These are phyloP conservation scores for Pneumocystis oryctolagi DNA, from an alignment of 1,139 yeast genomes.

Conservation along the genomic window DNA sequence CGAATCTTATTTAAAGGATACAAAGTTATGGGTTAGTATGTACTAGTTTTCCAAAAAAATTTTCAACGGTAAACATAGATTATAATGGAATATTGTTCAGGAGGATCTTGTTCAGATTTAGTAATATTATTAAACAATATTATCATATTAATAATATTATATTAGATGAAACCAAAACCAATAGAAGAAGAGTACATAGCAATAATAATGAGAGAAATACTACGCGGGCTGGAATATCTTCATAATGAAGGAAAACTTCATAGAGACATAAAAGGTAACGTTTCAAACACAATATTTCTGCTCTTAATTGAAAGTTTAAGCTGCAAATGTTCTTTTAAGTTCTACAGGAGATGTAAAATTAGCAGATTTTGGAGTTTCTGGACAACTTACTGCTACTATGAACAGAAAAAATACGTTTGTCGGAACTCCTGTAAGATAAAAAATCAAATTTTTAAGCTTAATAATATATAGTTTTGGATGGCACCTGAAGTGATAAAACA, in stretches of 20 bases:
- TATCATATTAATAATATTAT: constrained; percentile 8
- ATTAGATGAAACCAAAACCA: constrained; percentile 32
- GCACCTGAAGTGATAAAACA: constrained; percentile 67
- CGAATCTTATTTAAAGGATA: constrained; percentile 47
- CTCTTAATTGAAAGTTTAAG: constrained; percentile 17
- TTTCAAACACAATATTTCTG: background rate
- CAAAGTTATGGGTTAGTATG: constrained; percentile 39
- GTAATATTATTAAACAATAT: constrained; percentile 13
- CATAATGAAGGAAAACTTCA: constrained; percentile 67
- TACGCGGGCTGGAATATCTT: constrained; percentile 52
- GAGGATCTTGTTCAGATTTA: constrained; percentile 76
- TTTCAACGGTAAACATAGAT: constrained; percentile 27
- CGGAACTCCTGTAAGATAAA: constrained; percentile 45
- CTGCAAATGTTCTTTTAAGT: constrained; percentile 64
- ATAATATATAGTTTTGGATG: constrained; percentile 49
- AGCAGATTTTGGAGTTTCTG: constrained; percentile 82
- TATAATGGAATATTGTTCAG: constrained; percentile 86
- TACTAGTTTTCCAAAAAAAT: background rate
- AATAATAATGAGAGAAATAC: constrained; percentile 43
- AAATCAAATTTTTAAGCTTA: background rate
- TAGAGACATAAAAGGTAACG: constrained; percentile 47
- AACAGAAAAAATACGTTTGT: constrained; percentile 58
- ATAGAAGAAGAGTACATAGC: constrained; percentile 46
- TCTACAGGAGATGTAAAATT: constrained; percentile 48
- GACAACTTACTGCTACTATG: constrained; percentile 50